phyloP scores from a whole-genome alignment of 2,329 filamentous ascomycete species.

The Cladophialophora yegresii region DNA sequence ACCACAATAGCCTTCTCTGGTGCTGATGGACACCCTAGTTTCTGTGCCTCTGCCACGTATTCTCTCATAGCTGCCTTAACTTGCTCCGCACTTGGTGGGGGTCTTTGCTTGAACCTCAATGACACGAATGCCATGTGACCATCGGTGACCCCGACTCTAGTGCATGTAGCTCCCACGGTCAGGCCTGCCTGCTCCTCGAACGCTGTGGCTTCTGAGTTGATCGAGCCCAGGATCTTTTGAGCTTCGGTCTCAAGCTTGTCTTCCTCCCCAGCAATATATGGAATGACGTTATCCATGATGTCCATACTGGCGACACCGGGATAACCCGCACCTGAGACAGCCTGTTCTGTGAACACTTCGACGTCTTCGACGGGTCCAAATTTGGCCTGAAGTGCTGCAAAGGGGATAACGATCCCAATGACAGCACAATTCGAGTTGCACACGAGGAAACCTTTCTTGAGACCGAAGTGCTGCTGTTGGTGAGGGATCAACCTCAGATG shows the following conservation, averaged over 20 bases:
- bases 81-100: constrained; percentile 71
- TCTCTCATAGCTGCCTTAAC: constrained; percentile 77
- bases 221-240: constrained; percentile 82
- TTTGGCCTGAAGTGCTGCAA: constrained; percentile 80
- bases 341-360: constrained; percentile 91
- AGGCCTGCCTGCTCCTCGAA: constrained; percentile 75
- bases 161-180: constrained; percentile 83
- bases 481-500: constrained; percentile 89
- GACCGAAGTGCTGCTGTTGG: constrained; percentile 70
- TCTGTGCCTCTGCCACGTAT: constrained; percentile 80
- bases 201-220: constrained; percentile 70
- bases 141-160: constrained; percentile 90
- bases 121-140: constrained; percentile 96
- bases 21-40: constrained; percentile 82
- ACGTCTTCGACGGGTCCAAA: constrained; percentile 78
- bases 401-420: constrained; percentile 92
- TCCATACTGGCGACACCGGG: constrained; percentile 82
- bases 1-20: constrained; percentile 80
- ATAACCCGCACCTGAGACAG: constrained; percentile 82
- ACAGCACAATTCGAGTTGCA: constrained; percentile 99
- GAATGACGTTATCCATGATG: constrained; percentile 92
- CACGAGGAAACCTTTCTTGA: constrained; percentile 86
- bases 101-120: constrained; percentile 74
- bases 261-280: constrained; percentile 90
- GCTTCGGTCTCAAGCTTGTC: constrained; percentile 95